A percentile compares a stretch with the other conserved stretches of the same genome.
phyloP scores from a whole-genome alignment of 108 stramenopile species.

The Aurantiochytrium sp. region DNA sequence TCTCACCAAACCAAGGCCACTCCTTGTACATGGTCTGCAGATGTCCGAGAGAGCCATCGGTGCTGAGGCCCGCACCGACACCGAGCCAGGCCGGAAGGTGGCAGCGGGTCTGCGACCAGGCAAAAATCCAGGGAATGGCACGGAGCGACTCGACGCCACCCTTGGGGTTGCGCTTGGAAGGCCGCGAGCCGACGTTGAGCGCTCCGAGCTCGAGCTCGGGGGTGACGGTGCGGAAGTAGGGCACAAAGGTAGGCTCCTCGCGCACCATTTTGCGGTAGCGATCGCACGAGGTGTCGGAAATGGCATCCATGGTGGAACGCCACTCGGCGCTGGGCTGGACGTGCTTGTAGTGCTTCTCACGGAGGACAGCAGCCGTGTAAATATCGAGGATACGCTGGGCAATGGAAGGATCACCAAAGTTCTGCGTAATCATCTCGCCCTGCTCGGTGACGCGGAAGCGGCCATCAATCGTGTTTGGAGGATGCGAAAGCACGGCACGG shows the following conservation, averaged over 20 bases:
- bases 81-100: constrained; percentile 94
- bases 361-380: constrained; percentile 83
- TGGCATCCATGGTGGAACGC: constrained; percentile 71
- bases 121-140: constrained; percentile 96
- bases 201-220: constrained; percentile 82
- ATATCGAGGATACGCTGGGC: constrained; percentile 86
- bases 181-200: constrained; percentile 85
- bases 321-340: constrained; percentile 62
- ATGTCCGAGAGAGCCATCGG: constrained; percentile 42
- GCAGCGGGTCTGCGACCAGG: constrained; percentile 90
- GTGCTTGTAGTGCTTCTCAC: constrained; percentile 67
- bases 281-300: constrained; percentile 65
- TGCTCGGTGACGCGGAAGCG: constrained; percentile 96
- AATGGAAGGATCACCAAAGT: constrained; percentile 78
- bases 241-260: constrained; percentile 82
- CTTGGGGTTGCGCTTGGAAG: constrained; percentile 84
- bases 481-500: constrained; percentile 77
- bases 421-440: constrained; percentile 96
- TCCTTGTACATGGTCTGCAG: constrained; percentile 78
- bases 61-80: constrained; percentile 70
- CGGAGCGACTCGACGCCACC: constrained; percentile 89
- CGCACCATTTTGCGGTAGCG: constrained; percentile 76
- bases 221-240: constrained; percentile 92
- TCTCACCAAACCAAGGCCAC: constrained; percentile 90
- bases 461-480: constrained; percentile 90